These are phyloP conservation scores for Fusarium protoensiforme DNA, from an alignment of 2,329 filamentous ascomycete species.

Conservation along the genomic window DNA sequence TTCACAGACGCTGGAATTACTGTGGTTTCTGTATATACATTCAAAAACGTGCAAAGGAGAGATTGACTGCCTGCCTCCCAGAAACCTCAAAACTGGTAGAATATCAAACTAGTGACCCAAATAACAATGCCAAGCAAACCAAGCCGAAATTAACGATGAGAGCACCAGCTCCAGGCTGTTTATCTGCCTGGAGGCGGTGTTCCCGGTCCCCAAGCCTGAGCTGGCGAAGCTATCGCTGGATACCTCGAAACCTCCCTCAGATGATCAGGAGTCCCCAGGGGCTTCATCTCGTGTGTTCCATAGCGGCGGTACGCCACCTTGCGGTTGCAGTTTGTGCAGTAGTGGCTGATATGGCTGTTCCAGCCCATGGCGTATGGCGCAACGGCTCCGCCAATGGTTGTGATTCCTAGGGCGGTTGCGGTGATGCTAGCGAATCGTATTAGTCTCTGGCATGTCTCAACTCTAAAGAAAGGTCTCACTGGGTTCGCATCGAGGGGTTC, in stretches of 20 bases:
- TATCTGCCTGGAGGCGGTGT: not conserved
- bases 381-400: slow-evolving; percentile 32
- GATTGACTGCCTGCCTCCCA: not conserved
- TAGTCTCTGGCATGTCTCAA: not conserved
- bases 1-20: not conserved
- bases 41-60: not conserved
- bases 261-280: slow-evolving; percentile 36
- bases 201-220: not conserved
- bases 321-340: slow-evolving; percentile 35
- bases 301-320: slow-evolving; percentile 33
- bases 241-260: slow-evolving; percentile 33
- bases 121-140: not conserved
- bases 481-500: slow-evolving; percentile 30
- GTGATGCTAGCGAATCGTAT: slow-evolving; percentile 11
- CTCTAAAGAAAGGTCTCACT: slow-evolving; percentile 11
- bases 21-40: not conserved
- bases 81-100: not conserved
- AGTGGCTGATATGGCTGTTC: slow-evolving; percentile 32
- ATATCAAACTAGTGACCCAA: not conserved
- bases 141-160: not conserved
- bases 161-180: not conserved
- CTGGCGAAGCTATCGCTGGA: not conserved
- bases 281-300: slow-evolving; percentile 19
- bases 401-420: slow-evolving; percentile 33
- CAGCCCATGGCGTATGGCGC: slow-evolving; percentile 36